A percentile compares a stretch with the other conserved stretches of the same genome.
Evolutionary conservation across 371 early-diverging fungal genomes (phyloP).

Genomic region (Apophysomyces ossiformis): DNA sequence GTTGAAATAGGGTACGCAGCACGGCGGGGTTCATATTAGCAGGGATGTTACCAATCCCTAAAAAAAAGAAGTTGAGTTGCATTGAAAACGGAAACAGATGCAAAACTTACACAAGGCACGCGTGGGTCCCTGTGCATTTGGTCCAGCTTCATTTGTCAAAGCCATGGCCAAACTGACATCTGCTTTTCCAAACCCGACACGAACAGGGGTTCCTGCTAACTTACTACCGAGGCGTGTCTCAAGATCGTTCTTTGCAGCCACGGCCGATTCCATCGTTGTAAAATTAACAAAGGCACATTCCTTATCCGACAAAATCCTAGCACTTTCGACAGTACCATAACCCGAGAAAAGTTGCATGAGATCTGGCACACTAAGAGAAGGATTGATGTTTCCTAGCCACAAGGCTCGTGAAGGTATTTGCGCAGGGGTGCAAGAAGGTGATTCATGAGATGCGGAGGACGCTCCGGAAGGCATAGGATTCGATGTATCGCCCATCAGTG

Average conservation of each 20-base stretch:
- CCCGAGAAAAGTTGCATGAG: conserved; percentile 80
- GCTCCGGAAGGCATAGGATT: conserved; percentile 5
- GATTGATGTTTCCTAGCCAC: conserved; percentile 94
- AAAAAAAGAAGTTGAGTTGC: not conserved
- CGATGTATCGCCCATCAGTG: not conserved
- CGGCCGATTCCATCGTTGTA: conserved; percentile 38
- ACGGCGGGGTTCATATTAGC: conserved; percentile 79
- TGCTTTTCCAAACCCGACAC: conserved; percentile 43
- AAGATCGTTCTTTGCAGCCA: conserved; percentile 41
- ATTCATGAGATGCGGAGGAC: conserved; percentile 16
- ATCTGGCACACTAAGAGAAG: conserved; percentile 76
- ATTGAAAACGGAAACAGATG: not conserved
- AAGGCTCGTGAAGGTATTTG: conserved; percentile 81
- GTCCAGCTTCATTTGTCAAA: conserved; percentile 55
- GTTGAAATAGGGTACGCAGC: conserved; percentile 75
- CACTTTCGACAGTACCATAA: conserved; percentile 89
- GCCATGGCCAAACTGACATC: conserved; percentile 49
- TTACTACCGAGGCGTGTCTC: conserved; percentile 27
- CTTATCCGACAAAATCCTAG: conserved; percentile 83
- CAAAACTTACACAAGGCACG: conserved; percentile 47
- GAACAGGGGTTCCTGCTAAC: conserved; percentile 30
- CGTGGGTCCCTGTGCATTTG: conserved; percentile 49
- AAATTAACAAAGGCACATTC: conserved; percentile 55
- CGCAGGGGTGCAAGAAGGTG: conserved; percentile 25
- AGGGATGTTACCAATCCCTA: conserved; percentile 96